phyloP scores from a whole-genome alignment of 768 basidiomycete species.

The Pleurotus platypus region DNA sequence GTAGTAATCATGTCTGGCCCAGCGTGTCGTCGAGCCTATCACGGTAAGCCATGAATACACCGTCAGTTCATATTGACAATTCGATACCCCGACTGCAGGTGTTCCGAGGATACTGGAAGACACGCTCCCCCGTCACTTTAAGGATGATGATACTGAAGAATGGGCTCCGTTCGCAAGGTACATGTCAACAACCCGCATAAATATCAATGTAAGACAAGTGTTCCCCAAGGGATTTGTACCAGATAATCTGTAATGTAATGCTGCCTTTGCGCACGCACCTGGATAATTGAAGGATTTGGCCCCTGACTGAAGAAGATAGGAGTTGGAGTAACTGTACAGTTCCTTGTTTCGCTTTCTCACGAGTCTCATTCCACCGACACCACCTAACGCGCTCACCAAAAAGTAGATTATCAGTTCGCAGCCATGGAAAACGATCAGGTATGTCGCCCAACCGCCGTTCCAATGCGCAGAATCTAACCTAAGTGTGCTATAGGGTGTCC shows the following conservation, averaged over 20 bases:
- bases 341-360: slow-evolving; percentile 2
- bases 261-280: no score
- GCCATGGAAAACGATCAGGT: slow-evolving; percentile 91
- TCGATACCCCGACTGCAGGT: slow-evolving; percentile 34
- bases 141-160: slow-evolving; percentile 26
- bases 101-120: slow-evolving; percentile 85
- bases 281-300: neutral
- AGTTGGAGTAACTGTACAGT: slow-evolving; percentile 1
- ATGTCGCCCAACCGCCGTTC: slow-evolving; percentile 18
- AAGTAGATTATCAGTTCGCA: neutral
- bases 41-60: slow-evolving; percentile 54
- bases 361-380: neutral
- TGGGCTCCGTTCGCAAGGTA: slow-evolving; percentile 68
- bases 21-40: slow-evolving; percentile 81
- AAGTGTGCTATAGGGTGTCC: slow-evolving; percentile 66
- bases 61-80: neutral
- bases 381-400: neutral
- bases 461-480: neutral
- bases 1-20: slow-evolving; percentile 92
- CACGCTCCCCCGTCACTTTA: slow-evolving; percentile 67
- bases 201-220: slow-evolving; percentile 89
- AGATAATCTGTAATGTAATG: neutral
- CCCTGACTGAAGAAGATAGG: no score
- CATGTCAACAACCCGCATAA: slow-evolving; percentile 70
- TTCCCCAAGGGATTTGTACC: slow-evolving; percentile 69